These are phyloP conservation scores for Aureobasidium leucospermi DNA, from an alignment of 2,329 filamentous ascomycete genomes.

Conservation along the genomic window DNA sequence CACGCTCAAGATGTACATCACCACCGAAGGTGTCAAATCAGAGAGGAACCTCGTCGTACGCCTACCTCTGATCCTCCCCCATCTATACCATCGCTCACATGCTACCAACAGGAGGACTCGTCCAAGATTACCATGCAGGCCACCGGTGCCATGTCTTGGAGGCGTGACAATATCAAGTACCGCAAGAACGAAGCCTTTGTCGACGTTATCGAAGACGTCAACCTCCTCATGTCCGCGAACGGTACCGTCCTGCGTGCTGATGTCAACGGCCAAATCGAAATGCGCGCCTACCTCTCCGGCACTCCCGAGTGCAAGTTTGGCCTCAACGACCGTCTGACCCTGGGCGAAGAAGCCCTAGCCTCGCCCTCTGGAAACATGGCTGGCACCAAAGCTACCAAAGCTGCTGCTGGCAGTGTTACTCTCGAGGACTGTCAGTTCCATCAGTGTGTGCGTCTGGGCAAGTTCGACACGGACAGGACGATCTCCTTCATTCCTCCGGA, in stretches of 20 bases:
- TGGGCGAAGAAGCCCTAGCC: slow-evolving; percentile 58
- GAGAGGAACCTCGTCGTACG: slow-evolving; percentile 43
- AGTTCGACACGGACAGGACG: slow-evolving; percentile 93
- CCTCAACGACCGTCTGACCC: slow-evolving; percentile 84
- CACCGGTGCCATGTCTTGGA: slow-evolving; percentile 92
- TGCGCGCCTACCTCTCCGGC: slow-evolving; percentile 94
- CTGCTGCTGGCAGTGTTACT: slow-evolving; percentile 89
- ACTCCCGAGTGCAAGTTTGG: slow-evolving; percentile 99
- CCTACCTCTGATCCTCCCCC: slow-evolving; percentile 44
- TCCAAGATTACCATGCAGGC: slow-evolving; percentile 99
- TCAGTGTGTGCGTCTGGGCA: slow-evolving; percentile 94
- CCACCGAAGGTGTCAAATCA: slow-evolving; percentile 95
- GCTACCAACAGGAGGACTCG: slow-evolving; percentile 59
- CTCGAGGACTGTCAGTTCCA: slow-evolving; percentile 98
- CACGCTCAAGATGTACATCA: slow-evolving; percentile 99
- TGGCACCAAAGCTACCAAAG: slow-evolving; percentile 84
- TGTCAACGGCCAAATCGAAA: slow-evolving; percentile 94
- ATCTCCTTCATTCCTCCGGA: slow-evolving; percentile 96
- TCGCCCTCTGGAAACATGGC: slow-evolving; percentile 68
- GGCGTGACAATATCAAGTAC: slow-evolving; percentile 95
- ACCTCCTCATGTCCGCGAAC: slow-evolving; percentile 96
- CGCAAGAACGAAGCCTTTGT: slow-evolving; percentile 99
- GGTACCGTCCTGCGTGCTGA: slow-evolving; percentile 92
- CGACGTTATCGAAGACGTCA: slow-evolving; percentile 98
- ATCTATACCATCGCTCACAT: slow-evolving; percentile 6